Evolutionary conservation across 192 early-diverging fungal genomes (phyloP), one percentile per base, ranked within the genome.

Genomic region (Phycomyces blakesleeanus): DNA sequence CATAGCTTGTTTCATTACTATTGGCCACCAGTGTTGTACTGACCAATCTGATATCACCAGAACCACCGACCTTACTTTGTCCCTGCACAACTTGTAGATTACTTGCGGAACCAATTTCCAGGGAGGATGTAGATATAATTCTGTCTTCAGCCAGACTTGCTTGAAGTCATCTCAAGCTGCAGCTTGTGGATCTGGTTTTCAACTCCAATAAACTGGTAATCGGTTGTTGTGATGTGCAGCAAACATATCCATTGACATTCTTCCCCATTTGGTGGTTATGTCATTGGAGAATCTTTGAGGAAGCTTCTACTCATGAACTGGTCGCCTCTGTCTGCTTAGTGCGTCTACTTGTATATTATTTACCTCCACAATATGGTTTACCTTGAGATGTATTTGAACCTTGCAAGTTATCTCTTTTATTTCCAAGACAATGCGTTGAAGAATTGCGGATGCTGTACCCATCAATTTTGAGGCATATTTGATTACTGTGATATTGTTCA

Each of bases 391-490:
- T n/a, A n/a, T n/a, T n/a, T n/a, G n/a, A n/a, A n/a, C n/a, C n/a
- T n/a, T n/a, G n/a, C n/a, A n/a, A n/a, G n/a, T n/a, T n/a, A n/a
- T 3, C 16, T 38, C 56, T 11, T 38, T 5, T 7, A 65, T 57
- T 18, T 65, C 21, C 2, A 65, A 3, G 56, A 55, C 63, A 18
- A 65, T 16, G 5, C 34, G n/a, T 9, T 65, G 63, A 15, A 65
- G 54, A 15, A 20, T 3, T n/a, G n/a, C n/a, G n/a, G n/a, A n/a
- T n/a, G n/a, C n/a, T n/a, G n/a, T n/a, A n/a, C 63, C 55, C 1
- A 54, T 55, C 39, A 22, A 11, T 49, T 65, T n/a, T n/a, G n/a
- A n/a, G n/a, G 34, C 41, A 49, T 65, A 65, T 16, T 65, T 65
- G 1, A 65, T 21, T 2, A 44, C 53, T 3, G 63, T 65, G 11